Conservation (phyloP, 176 grass and related monocot species). For the Musa itinerans region DNA sequence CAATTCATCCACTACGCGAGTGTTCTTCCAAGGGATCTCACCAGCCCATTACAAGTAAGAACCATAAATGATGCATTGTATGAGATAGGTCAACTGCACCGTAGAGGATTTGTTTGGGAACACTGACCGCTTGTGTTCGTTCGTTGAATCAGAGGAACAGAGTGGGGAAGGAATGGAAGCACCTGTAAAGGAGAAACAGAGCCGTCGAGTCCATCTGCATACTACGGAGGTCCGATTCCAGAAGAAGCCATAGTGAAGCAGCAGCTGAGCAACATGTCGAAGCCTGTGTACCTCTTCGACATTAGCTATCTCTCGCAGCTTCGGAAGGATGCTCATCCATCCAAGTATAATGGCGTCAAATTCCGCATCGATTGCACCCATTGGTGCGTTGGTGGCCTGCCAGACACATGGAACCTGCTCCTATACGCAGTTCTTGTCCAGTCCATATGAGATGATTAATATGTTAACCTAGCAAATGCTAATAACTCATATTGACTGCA, state of each 20-base stretch:
- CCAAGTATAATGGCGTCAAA: conserved; percentile 52
- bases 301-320: conserved; percentile 63
- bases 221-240: conserved; percentile 37
- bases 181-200: conserved; percentile 62
- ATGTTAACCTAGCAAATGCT: too few relatives aligned
- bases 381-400: conserved; percentile 70
- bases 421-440: conserved; percentile 56
- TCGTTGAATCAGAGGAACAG: conserved; percentile 32
- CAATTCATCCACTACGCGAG: conserved; percentile 27
- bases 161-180: conserved; percentile 44
- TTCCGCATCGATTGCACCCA: conserved; percentile 70
- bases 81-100: not conserved
- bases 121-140: not conserved
- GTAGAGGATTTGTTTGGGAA: not conserved
- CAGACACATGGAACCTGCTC: conserved; percentile 73
- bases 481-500: too few relatives aligned
- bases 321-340: conserved; percentile 77
- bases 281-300: conserved; percentile 68
- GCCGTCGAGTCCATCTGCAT: conserved; percentile 37
- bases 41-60: conserved; percentile 64
- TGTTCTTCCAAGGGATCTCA: conserved; percentile 81
- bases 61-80: too few relatives aligned
- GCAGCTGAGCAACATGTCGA: conserved; percentile 40
- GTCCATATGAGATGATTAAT: too few relatives aligned
- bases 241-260: conserved; percentile 46